Evolutionary conservation across 139 green algal species (phyloP), one percentile per base, ranked within the genome.

Genomic region (Yamagishiella unicocca): DNA sequence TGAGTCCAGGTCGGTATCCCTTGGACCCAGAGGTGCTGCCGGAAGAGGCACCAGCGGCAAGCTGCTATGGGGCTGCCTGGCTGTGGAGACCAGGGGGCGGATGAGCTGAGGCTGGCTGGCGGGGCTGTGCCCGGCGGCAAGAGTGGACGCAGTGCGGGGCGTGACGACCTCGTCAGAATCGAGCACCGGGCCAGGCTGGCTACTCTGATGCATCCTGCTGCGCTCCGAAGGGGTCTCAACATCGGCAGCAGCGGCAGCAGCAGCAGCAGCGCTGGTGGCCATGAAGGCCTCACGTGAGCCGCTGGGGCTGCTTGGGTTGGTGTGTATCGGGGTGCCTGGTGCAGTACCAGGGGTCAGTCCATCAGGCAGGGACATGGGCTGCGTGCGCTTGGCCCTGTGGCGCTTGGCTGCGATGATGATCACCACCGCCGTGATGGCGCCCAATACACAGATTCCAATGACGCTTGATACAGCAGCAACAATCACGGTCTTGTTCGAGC

Each of bases 261-360:
- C n/a, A n/a, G n/a, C n/a, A n/a, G 77, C 77, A 27, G 77, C 38
- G 58, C 73, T 84, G 35, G 77, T n/a, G 2, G 29, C 9, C 4
- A 42, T 38, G 40, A 84, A 84, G 38, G 55, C 77, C 77, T 84
- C 55, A 27, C 77, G 55, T 9, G 24, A 3, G 54, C 38, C 54
- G 76, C n/a, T 17, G 76, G 46, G 4, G 31, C 45, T 19, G 76
- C 53, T 40, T n/a, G 10, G 27, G n/a, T n/a, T n/a, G n/a, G n/a
- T n/a, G n/a, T n/a, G n/a, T n/a, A n/a, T n/a, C 45, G 31, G 46
- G 31, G 74, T 37, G 7, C 10, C 38, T 24, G 70, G 70, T 35
- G 22, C 21, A 17, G 21, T 40, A 3, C 40, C 21, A 21, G 19
- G 54, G 40, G 29, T 55, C 29, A 54, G 40, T 31, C 31, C 27